Evolutionary conservation across 306 rosid genomes (phyloP).

Genomic region (Quercus alba): DNA sequence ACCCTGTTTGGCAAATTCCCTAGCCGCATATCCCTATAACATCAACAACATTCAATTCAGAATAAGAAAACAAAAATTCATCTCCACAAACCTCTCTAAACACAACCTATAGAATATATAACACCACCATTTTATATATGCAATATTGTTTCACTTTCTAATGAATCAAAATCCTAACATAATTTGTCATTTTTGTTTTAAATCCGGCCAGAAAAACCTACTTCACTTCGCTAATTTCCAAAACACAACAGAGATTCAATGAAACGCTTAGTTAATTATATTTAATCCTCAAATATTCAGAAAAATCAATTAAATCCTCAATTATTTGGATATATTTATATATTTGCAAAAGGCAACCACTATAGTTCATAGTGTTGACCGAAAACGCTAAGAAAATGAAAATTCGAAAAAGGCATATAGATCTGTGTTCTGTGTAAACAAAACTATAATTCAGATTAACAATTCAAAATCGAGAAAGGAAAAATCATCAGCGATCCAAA

Average conservation of each 20-base stretch:
- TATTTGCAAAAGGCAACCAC: background rate
- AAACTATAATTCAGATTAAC: background rate
- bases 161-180: too few relatives aligned
- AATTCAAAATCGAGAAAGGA: background rate
- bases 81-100: background rate
- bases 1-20: conserved; percentile 85
- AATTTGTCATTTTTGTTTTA: too few relatives aligned
- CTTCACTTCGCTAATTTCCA: background rate
- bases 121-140: too few relatives aligned
- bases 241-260: background rate
- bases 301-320: background rate
- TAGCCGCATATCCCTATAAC: conserved; percentile 93
- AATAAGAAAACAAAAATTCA: background rate
- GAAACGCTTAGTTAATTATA: too few relatives aligned
- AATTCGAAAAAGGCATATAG: too few relatives aligned
- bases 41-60: background rate
- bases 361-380: background rate
- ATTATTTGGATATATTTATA: background rate
- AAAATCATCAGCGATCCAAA: background rate
- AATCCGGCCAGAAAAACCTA: too few relatives aligned
- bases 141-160: too few relatives aligned
- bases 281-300: too few relatives aligned
- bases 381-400: background rate
- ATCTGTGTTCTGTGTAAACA: too few relatives aligned
- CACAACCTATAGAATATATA: too few relatives aligned